These are phyloP conservation scores for Serendipita sp. DNA, from an alignment of 768 basidiomycete genomes.

Conservation along the genomic window DNA sequence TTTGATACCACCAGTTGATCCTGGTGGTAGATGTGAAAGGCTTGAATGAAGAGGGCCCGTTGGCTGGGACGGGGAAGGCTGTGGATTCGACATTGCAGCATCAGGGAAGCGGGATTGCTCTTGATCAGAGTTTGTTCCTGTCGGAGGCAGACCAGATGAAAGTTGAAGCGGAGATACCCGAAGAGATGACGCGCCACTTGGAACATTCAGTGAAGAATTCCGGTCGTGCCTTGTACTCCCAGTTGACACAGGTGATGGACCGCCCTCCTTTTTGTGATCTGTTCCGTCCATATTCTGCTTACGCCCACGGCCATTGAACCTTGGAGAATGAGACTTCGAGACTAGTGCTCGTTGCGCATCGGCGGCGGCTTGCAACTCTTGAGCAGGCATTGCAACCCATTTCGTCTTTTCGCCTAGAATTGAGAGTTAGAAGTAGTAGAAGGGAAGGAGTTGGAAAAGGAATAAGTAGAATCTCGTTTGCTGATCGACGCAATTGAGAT, in stretches of 20 bases:
- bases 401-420: conserved; percentile 37
- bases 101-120: conserved; percentile 16
- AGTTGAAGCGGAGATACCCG: not conserved
- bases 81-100: conserved; percentile 23
- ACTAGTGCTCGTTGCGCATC: conserved; percentile 19
- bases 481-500: conserved; percentile 7
- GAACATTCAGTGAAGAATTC: not conserved
- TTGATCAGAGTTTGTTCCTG: conserved; percentile 17
- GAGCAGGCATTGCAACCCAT: conserved; percentile 43
- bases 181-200: not conserved
- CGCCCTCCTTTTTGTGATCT: conserved; percentile 25
- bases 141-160: not conserved
- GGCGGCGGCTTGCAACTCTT: conserved; percentile 38
- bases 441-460: not conserved
- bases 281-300: conserved; percentile 20
- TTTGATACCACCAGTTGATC: no score
- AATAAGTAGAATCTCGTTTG: not conserved
- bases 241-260: conserved; percentile 17
- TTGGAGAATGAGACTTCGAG: conserved; percentile 18
- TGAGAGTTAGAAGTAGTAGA: not conserved
- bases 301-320: conserved; percentile 19
- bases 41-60: conserved; percentile 11
- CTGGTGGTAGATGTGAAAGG: no score
- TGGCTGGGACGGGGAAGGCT: conserved; percentile 22
- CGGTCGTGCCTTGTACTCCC: not conserved